A percentile compares a stretch with the other conserved stretches of the same genome.
These are phyloP conservation scores for Penicillium steckii DNA, from an alignment of 495 filamentous ascomycete species.

Conservation along the genomic window DNA sequence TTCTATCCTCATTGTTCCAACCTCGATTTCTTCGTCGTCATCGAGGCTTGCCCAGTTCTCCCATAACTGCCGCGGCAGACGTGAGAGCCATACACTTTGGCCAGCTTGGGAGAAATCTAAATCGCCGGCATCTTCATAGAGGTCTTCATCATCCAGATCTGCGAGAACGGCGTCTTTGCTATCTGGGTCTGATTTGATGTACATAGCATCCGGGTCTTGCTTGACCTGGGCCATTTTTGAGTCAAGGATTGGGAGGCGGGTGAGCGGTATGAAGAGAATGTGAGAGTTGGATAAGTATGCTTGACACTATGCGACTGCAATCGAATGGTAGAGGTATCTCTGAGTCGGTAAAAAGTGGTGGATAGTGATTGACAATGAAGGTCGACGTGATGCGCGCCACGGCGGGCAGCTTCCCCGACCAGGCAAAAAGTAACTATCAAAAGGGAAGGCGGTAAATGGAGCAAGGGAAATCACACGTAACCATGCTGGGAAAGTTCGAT, in stretches of 20 bases:
- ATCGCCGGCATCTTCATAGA: conserved; percentile 87
- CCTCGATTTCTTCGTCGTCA: conserved; percentile 62
- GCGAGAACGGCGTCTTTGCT: conserved; percentile 54
- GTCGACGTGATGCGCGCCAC: conserved; percentile 12
- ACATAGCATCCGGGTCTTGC: conserved; percentile 35
- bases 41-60: conserved; percentile 59
- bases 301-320: background rate
- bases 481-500: too few species aligned
- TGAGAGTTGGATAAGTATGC: background rate
- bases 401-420: conserved; percentile 5
- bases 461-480: too few species aligned
- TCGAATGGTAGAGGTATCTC: background rate
- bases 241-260: background rate
- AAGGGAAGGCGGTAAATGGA: background rate
- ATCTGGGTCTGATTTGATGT: conserved; percentile 71
- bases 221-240: conserved; percentile 40
- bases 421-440: background rate
- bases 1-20: conserved; percentile 75
- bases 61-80: conserved; percentile 77
- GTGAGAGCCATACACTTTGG: conserved; percentile 66
- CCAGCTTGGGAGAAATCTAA: conserved; percentile 66
- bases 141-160: conserved; percentile 67
- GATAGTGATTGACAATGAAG: background rate
- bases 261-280: background rate
- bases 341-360: background rate